Conservation (phyloP, 2,329 filamentous ascomycete genomes). For the Cytospora piceae region DNA sequence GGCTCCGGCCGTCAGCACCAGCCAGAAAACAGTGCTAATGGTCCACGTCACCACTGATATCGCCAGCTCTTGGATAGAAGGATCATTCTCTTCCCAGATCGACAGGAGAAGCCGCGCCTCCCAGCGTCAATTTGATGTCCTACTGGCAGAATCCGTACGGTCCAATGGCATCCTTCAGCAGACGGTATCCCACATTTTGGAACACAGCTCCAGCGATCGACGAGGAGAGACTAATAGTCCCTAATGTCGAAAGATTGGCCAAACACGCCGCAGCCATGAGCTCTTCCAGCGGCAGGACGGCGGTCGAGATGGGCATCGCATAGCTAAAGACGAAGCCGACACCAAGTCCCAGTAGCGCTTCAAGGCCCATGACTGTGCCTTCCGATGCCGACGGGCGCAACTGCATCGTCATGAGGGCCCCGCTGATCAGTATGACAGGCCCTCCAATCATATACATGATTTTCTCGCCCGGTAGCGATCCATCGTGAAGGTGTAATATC, state of each 20-base stretch:
- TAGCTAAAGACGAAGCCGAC: not conserved
- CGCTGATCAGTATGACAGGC: not conserved
- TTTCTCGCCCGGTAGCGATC: not conserved
- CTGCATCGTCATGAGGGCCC: not conserved
- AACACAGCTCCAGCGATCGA: conserved; percentile 2
- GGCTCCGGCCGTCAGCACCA: not conserved
- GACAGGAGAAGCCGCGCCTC: not conserved
- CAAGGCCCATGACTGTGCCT: not conserved
- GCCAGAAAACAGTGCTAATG: not conserved
- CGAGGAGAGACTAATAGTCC: not conserved
- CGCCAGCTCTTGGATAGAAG: not conserved
- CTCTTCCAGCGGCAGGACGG: not conserved
- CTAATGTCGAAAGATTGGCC: not conserved
- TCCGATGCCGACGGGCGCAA: not conserved
- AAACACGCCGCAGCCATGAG: not conserved
- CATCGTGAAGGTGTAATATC: no score
- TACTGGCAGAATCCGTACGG: not conserved
- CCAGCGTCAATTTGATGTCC: not conserved
- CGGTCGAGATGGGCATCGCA: not conserved
- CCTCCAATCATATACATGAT: conserved; percentile 1
- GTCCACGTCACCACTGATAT: not conserved
- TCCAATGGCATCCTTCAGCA: conserved; percentile 8
- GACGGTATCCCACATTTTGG: not conserved
- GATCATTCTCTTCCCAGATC: not conserved
- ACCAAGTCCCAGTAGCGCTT: not conserved